Evolutionary conservation across 805 yeast genomes (phyloP).

Genomic region (Schwanniomyces vanrijiae): DNA sequence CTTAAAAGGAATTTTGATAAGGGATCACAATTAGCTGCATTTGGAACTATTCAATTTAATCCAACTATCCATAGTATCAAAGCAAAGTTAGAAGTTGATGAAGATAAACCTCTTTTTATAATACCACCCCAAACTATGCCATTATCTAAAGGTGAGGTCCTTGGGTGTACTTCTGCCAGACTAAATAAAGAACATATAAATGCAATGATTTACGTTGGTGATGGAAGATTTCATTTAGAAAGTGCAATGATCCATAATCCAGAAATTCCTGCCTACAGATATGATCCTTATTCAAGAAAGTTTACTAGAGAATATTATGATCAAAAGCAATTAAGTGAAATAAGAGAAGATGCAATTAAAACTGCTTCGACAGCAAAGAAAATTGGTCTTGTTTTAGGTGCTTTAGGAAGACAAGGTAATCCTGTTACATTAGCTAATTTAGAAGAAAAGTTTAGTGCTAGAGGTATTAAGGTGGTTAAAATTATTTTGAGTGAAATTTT

Average conservation of each 20-base stretch:
- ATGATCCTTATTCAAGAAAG: constrained; percentile 92
- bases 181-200: constrained; percentile 61
- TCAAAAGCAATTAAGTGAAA: constrained; percentile 74
- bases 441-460: constrained; percentile 49
- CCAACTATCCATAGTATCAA: constrained; percentile 85
- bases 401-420: constrained; percentile 94
- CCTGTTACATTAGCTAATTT: constrained; percentile 69
- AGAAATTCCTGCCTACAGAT: constrained; percentile 83
- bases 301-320: constrained; percentile 89
- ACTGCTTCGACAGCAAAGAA: constrained; percentile 60
- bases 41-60: constrained; percentile 96
- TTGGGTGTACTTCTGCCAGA: constrained; percentile 93
- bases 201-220: constrained; percentile 91
- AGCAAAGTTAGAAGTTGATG: constrained; percentile 54
- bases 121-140: constrained; percentile 92
- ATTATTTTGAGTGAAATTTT: constrained; percentile 90
- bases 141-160: constrained; percentile 89
- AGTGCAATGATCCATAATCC: constrained; percentile 98
- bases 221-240: constrained; percentile 94
- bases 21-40: constrained; percentile 73
- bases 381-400: constrained; percentile 86
- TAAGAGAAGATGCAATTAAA: constrained; percentile 71
- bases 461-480: constrained; percentile 71
- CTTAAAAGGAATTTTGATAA: constrained; percentile 63
- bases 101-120: constrained; percentile 53